Base-by-base conservation (phyloP, 192 early-diverging fungal genomes). In the Tieghemiomyces parasiticus region DNA sequence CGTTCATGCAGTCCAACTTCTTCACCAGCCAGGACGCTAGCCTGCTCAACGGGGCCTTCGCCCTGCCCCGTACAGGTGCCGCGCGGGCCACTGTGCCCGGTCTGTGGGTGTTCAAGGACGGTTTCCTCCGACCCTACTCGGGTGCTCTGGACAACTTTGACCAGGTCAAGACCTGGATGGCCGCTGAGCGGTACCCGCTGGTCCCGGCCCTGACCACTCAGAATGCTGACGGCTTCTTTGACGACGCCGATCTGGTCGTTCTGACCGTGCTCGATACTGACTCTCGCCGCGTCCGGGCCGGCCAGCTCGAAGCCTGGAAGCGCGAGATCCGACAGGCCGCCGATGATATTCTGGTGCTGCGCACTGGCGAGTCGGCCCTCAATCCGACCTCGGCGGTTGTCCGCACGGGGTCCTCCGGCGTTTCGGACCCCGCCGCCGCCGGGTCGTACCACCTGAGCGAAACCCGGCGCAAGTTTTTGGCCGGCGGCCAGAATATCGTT, bases 201-300 rank as follows among this genome's bases (percentile, higher is more conserved):
- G 76, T 88, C 13, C 72, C 84, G 1, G 67, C 77, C 33, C 62
- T 93, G 20, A 73, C 70, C n/a, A 72, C 77, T 54, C 71, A 73
- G 29, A 91, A 89, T 60, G 73, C 85, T 19, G 80, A 84, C 34
- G 72, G 76, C 1, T 74, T 89, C 63, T 73, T 93, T 63, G 75
- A 81, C 32, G 74, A 81, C 49, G 69, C 80, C 24, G 74, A 78
- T 48, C 68, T 79, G 51, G 66, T 91, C 1, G 75, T 88, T 0
- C 65, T 93, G 61, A 78, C 71, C 3, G 60, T 90, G 2, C 65
- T 90, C 20, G 78, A 83, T 61, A 69, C 73, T 8, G 60, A 62
- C 4, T n/a, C 20, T 33, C 26, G 54, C 3, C 54, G 54, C 2
- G 31, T 56, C 34, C 10, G 12, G n/a, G 35, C 48, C 9, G 22